Percentiles rank a stretch among this genome's conserved stretches.
Evolutionary conservation across 1,139 yeast genomes (phyloP).

Genomic region (Pichia sp.): DNA sequence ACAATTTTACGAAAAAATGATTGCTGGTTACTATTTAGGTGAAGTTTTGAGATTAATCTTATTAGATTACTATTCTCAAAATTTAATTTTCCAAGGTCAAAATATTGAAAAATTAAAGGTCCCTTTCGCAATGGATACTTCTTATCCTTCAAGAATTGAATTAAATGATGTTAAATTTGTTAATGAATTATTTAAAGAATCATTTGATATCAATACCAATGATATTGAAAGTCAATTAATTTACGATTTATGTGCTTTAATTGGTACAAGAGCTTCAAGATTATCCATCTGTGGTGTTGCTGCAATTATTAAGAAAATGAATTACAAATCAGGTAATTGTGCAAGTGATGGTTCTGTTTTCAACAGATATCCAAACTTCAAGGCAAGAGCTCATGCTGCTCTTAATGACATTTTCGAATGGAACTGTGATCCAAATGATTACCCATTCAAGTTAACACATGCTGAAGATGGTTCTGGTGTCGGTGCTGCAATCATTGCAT

Average conservation of each 20-base stretch:
- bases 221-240: slow-evolving; percentile 75
- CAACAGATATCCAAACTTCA: slow-evolving; percentile 89
- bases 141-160: slow-evolving; percentile 80
- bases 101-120: slow-evolving; percentile 50
- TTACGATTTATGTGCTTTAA: slow-evolving; percentile 75
- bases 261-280: slow-evolving; percentile 91
- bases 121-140: slow-evolving; percentile 77
- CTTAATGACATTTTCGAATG: slow-evolving; percentile 87
- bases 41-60: slow-evolving; percentile 80
- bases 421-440: slow-evolving; percentile 49
- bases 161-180: slow-evolving; percentile 75
- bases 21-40: slow-evolving; percentile 93
- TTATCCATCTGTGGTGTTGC: slow-evolving; percentile 94
- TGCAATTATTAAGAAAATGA: slow-evolving; percentile 86
- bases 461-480: slow-evolving; percentile 99
- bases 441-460: slow-evolving; percentile 75
- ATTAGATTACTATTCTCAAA: slow-evolving; percentile 61
- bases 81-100: slow-evolving; percentile 56
- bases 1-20: slow-evolving; percentile 95
- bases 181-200: slow-evolving; percentile 53
- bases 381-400: slow-evolving; percentile 82
- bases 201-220: slow-evolving; percentile 60
- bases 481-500: slow-evolving; percentile 97
- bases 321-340: slow-evolving; percentile 65
- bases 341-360: slow-evolving; percentile 97